Conservation (phyloP, 768 basidiomycete species). For the Leccinum aurantiacum region DNA sequence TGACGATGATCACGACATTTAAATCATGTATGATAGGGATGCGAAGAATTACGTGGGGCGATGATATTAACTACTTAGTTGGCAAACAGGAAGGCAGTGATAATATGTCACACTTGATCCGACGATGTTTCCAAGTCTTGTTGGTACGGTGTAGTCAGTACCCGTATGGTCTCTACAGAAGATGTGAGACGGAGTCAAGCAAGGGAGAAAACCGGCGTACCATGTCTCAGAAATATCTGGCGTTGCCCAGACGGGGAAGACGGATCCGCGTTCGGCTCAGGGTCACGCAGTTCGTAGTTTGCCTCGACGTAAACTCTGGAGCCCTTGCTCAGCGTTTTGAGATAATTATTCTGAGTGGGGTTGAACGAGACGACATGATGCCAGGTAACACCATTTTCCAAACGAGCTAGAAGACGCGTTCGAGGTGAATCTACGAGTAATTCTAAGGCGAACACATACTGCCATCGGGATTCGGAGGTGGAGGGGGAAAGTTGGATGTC, state of each 20-base stretch:
- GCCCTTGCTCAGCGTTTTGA: slow-evolving; percentile 67
- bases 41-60: background rate
- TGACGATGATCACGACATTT: slow-evolving; percentile 36
- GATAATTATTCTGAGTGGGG: slow-evolving; percentile 57
- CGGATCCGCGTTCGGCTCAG: slow-evolving; percentile 64
- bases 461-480: slow-evolving; percentile 59
- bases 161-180: slow-evolving; percentile 51
- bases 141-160: slow-evolving; percentile 40
- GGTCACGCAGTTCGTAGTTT: slow-evolving; percentile 71
- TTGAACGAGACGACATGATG: slow-evolving; percentile 76
- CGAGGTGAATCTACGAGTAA: background rate
- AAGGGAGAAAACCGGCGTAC: slow-evolving; percentile 37
- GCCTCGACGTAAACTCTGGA: slow-evolving; percentile 81
- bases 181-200: slow-evolving; percentile 6
- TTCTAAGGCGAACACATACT: slow-evolving; percentile 40
- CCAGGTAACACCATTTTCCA: slow-evolving; percentile 60
- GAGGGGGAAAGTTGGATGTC: slow-evolving; percentile 61
- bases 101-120: slow-evolving; percentile 19
- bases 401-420: slow-evolving; percentile 44
- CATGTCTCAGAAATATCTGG: slow-evolving; percentile 81
- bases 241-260: slow-evolving; percentile 69
- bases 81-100: background rate
- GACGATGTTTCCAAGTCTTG: slow-evolving; percentile 21
- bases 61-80: slow-evolving; percentile 4
- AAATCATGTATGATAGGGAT: slow-evolving; percentile 25